Percentiles rank a stretch among this genome's conserved stretches.
Conservation (phyloP, 441 rosid genomes). For the Adansonia rubrostipa region DNA sequence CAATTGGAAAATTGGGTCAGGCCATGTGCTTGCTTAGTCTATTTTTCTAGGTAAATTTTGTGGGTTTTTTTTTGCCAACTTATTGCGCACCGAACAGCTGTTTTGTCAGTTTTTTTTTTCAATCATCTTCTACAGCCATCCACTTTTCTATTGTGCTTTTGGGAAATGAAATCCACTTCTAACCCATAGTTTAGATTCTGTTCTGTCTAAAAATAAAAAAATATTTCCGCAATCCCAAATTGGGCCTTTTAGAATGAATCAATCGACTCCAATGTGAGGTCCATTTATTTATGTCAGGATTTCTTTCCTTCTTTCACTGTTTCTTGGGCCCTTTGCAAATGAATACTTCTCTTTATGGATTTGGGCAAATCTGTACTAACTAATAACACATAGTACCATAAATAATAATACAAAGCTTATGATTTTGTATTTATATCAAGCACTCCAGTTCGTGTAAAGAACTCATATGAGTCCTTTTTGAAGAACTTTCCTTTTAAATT, state of each 20-base stretch:
- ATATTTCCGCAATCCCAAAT: too few species aligned
- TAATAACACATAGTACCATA: too few species aligned
- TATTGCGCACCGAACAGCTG: too few species aligned
- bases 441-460: background rate
- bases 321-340: too few species aligned
- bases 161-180: background rate
- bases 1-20: background rate
- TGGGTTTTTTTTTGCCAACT: background rate
- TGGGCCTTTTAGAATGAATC: background rate
- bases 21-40: background rate
- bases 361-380: background rate
- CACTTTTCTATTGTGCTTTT: background rate
- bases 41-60: background rate
- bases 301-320: too few species aligned
- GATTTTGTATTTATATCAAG: conserved; percentile 15
- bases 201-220: too few species aligned
- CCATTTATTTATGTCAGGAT: too few species aligned
- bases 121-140: background rate
- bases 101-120: background rate
- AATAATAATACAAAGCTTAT: conserved; percentile 2
- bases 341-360: too few species aligned
- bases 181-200: background rate
- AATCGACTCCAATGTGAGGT: background rate
- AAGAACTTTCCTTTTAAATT: background rate
- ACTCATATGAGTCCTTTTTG: conserved; percentile 3